Base-by-base conservation (phyloP, 2,329 filamentous ascomycete species). In the Leptographium flavum region DNA sequence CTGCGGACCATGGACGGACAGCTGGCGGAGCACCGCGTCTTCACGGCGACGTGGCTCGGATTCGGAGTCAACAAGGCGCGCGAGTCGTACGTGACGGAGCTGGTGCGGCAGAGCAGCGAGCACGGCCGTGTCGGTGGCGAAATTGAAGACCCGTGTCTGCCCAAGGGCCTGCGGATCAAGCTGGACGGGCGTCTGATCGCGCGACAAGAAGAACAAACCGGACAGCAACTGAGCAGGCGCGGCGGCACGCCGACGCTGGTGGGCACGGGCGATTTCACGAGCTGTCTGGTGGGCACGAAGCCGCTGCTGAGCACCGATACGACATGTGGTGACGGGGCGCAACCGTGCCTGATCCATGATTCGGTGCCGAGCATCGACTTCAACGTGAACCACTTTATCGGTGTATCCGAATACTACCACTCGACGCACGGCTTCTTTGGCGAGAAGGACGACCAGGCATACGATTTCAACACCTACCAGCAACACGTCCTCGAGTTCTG, bases 361-460 rank as follows among this genome's bases (percentile, higher is more conserved):
- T 87, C 96, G 58, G 87, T 92, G 1, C 92, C 92, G 1, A 85
- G 87, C 4, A 95, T 98, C 52, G 92, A 98, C 59, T 98, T 96
- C 57, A 82, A 92, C 50, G 81, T 96, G 31, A 98, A 98, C 56
- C 93, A 95, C 60, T 98, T 98, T 56, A 81, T 98, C 25, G 92
- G 92, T 11, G 90, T 98, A 4, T 96, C 90, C 1, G 92, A 98
- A 59, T 98, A 94, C 63, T 98, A 92, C 90, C 92, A 98, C 61
- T 94, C 90, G 0, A 98, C 92, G 0, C 92, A 98, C 55, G 87
- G 92, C 45, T 81, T 96, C 2, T 96, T 98, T 55, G 79, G 78
- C 4, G 79, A 85, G 51, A 73, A 76, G 49, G 81, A 84, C 32
- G 84, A 87, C 53, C 81, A 85, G 53, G 78, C 84, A 0, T 98